phyloP scores from a whole-genome alignment of 176 grass and related monocot species.

The Rhipidocladum racemiflorum region DNA sequence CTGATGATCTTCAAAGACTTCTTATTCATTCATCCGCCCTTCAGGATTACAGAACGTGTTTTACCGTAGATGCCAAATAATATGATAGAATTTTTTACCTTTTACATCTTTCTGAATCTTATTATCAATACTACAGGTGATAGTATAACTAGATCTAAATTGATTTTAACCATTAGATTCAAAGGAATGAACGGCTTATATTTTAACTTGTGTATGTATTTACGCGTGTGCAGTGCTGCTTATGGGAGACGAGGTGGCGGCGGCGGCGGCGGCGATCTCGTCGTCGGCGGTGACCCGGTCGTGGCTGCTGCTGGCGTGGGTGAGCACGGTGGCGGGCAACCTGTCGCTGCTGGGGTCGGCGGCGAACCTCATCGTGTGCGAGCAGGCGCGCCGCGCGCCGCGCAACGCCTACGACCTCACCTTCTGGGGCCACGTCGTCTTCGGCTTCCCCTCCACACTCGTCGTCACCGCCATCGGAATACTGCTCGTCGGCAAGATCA shows the following conservation, averaged over 20 bases:
- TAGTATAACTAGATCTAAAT: too few species aligned
- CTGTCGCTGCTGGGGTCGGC: constrained; percentile 91
- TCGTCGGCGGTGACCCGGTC: constrained; percentile 52
- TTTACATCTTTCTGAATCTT: too few species aligned
- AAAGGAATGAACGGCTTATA: too few species aligned
- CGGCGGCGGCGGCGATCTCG: constrained; percentile 67
- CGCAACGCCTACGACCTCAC: constrained; percentile 67
- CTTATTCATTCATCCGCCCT: too few species aligned
- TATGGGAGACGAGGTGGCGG: constrained; percentile 74
- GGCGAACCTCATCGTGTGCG: constrained; percentile 97
- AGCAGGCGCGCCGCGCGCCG: constrained; percentile 75
- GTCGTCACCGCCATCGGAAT: constrained; percentile 80
- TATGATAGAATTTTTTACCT: too few species aligned
- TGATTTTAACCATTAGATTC: too few species aligned
- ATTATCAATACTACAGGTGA: too few species aligned
- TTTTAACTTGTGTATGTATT: not conserved
- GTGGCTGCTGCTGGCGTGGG: constrained; percentile 97
- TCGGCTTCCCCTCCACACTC: constrained; percentile 78
- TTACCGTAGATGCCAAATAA: too few species aligned
- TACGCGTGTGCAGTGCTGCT: constrained; percentile 56
- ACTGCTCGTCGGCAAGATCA: constrained; percentile 64
- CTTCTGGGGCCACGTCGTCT: constrained; percentile 76
- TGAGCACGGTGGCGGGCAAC: constrained; percentile 98
- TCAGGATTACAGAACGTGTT: too few species aligned
- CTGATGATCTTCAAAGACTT: too few species aligned